Evolutionary conservation across 2,329 filamentous ascomycete genomes (phyloP), one percentile per base, ranked within the genome.

Genomic region (Rhexocercosporidium sp.): DNA sequence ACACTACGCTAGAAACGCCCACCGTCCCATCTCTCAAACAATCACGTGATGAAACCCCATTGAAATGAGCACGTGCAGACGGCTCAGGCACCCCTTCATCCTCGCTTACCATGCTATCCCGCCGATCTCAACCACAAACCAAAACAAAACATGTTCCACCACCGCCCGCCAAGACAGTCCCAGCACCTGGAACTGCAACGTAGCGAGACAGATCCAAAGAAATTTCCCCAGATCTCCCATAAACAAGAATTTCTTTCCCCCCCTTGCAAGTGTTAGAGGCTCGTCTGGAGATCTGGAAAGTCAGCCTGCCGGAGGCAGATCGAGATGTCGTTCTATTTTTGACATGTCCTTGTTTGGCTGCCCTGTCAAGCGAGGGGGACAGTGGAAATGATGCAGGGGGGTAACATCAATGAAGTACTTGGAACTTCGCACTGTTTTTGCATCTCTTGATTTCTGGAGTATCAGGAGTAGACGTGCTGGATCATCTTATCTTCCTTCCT

Each of bases 81-180:
- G 5, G 12, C 34, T 11, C 5, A 6, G 5, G n/a, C n/a, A n/a
- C 34, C 34, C 34, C 34, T 51, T 51, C 47, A 25, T 51, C 12
- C 47, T 51, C 47, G 47, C 47, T 51, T 51, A 51, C 7, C 8
- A 51, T 25, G 9, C 22, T 18, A 7, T 51, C 47, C 20, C 8
- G 25, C 25, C 8, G 12, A 8, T 27, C 47, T 22, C 47, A 20
- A 51, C 29, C 47, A 29, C 25, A 51, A 29, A 14, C 14, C 25
- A 25, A 51, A 51, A 51, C 47, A 29, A 51, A 51, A 29, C 47
- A 51, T 51, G 47, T 51, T n/a, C 47, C 47, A 51, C 25, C 47
- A 51, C 46, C 20, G 18, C 25, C 47, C 25, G 47, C 47, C 47
- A 51, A 51, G 47, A 14, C 9, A 12, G 25, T 51, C 47, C 16